Evolutionary conservation across 371 early-diverging fungal species (phyloP).

Genomic region (Lichtheimia ramosa): DNA sequence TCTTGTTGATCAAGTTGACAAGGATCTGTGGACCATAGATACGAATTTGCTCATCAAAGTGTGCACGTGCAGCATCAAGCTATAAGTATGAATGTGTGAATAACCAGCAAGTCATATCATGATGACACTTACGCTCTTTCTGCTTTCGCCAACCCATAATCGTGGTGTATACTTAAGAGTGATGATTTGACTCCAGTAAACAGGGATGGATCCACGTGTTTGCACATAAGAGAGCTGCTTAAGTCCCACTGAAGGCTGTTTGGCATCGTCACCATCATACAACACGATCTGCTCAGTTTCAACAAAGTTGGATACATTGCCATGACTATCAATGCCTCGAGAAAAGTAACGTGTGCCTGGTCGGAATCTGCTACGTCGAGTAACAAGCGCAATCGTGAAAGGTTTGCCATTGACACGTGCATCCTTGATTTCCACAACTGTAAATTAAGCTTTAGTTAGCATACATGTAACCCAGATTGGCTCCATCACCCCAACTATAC

Average conservation of each 20-base stretch:
- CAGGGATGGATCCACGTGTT: conserved; percentile 97
- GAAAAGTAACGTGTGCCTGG: conserved; percentile 91
- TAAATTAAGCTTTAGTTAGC: background rate
- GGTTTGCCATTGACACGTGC: conserved; percentile 57
- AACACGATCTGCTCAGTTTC: conserved; percentile 97
- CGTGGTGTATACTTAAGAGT: conserved; percentile 92
- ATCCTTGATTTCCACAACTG: conserved; percentile 57
- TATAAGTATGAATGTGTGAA: conserved; percentile 7
- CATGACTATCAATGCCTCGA: conserved; percentile 92
- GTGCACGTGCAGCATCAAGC: conserved; percentile 59
- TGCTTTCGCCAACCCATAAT: conserved; percentile 69
- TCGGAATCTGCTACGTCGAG: conserved; percentile 80
- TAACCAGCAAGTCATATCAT: background rate
- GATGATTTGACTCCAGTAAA: conserved; percentile 94
- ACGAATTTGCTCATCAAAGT: conserved; percentile 69
- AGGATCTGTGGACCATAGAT: conserved; percentile 82
- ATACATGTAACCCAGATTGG: background rate
- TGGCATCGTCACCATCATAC: conserved; percentile 39
- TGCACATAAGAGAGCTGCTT: conserved; percentile 80
- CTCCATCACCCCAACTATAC: conserved; percentile 16
- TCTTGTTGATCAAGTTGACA: conserved; percentile 90
- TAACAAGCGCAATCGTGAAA: conserved; percentile 79
- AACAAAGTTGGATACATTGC: conserved; percentile 96
- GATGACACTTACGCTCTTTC: conserved; percentile 59
- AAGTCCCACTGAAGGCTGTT: conserved; percentile 24